Evolutionary conservation across 1,139 yeast species (phyloP), one percentile per base, ranked within the genome.

Genomic region (Kodamaea suecica): DNA sequence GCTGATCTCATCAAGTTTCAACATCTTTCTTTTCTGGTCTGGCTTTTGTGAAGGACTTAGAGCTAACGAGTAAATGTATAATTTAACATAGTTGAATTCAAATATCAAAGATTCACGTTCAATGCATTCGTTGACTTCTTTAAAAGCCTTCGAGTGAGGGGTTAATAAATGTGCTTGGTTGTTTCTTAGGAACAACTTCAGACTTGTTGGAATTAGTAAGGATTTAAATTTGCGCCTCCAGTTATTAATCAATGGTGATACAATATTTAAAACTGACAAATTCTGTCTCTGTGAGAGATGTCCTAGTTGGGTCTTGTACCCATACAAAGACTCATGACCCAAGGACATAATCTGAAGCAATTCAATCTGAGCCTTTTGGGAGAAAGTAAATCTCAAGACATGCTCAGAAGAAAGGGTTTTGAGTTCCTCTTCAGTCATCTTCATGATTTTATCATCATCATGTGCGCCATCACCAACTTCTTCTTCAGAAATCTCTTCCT

Each of bases 31-130:
- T 28, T 46, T 52, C 39, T 45, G 52, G 45, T 32, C 52, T 27
- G 46, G 37, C 16, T 34, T 28, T 13, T 23, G 31, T 8, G 35
- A n/a, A 44, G 73, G 76, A 48, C 75, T 74, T 24, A 90, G 64
- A 0, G 96, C 95, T 37, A 88, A 62, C 1, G 96, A 86, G 55
- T 80, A 88, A 26, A 87, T 79, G 56, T 87, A 90, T 25, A 90
- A 60, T 44, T 85, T 83, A 11, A 94, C 81, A 56, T 90, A 90
- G 54, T 85, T 80, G 58, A 74, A 88, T 51, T 88, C 97, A 54
- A 88, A 79, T 27, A 85, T 73, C 39, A 87, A 63, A 3, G 88
- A 75, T 52, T 87, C 95, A 29, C 76, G 64, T 42, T 81, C 87
- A 26, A 87, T 57, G 25, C 64, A 53, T 14, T 59, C 58, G 8